These are phyloP conservation scores for Umbelopsis ramanniana DNA, from an alignment of 192 early-diverging fungal species.

Conservation along the genomic window DNA sequence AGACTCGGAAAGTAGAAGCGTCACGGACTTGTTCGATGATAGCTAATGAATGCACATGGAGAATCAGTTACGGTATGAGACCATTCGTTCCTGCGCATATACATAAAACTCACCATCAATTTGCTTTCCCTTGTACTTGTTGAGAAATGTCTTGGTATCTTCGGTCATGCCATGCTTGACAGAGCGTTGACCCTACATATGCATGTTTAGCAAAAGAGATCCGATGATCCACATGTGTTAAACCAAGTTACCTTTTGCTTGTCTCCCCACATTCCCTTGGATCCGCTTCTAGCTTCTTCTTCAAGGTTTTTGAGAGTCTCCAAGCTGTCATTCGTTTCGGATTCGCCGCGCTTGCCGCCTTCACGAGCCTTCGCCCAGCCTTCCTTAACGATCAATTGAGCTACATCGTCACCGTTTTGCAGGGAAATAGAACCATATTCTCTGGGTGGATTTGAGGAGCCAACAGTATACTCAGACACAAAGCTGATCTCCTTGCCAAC, in stretches of 20 bases:
- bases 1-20: constrained; percentile 80
- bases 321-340: constrained; percentile 43
- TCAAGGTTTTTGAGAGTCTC: constrained; percentile 67
- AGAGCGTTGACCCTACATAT: constrained; percentile 48
- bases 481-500: constrained; percentile 92
- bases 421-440: constrained; percentile 67
- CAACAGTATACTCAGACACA: constrained; percentile 76
- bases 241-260: constrained; percentile 43
- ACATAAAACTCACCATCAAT: constrained; percentile 78
- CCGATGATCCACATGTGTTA: neutral
- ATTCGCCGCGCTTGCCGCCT: constrained; percentile 48
- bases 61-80: too few species aligned
- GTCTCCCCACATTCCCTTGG: constrained; percentile 81
- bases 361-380: constrained; percentile 88
- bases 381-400: constrained; percentile 73
- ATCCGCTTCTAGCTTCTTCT: constrained; percentile 67
- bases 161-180: constrained; percentile 61
- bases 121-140: constrained; percentile 78
- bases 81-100: too few species aligned
- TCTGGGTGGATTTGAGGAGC: constrained; percentile 63
- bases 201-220: neutral
- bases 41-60: constrained; percentile 43
- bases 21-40: constrained; percentile 97
- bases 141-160: constrained; percentile 75
- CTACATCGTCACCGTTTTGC: constrained; percentile 64